A percentile compares a stretch with the other conserved stretches of the same genome.
Conservation (phyloP, 345 rosid genomes). For the Odontarrhena argentea region DNA sequence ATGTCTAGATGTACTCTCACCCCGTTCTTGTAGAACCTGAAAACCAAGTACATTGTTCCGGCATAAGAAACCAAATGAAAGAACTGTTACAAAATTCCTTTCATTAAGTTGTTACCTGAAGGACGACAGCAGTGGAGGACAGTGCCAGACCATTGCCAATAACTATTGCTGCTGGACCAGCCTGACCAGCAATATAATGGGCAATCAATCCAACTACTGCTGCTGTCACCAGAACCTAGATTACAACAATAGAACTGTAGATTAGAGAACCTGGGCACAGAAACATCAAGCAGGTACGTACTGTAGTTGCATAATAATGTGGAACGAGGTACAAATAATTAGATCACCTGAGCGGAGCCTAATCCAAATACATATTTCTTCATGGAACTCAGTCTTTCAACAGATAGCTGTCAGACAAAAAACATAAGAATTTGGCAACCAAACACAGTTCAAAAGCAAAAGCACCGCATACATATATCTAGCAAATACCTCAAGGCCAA, state of each 20-base stretch:
- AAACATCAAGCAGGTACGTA: conserved; percentile 15
- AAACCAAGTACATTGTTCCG: conserved; percentile 27
- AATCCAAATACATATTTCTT: conserved; percentile 98
- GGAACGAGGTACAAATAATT: conserved; percentile 33
- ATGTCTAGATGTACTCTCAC: conserved; percentile 99
- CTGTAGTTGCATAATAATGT: conserved; percentile 2
- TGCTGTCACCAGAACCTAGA: conserved; percentile 94
- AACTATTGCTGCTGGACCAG: conserved; percentile 95
- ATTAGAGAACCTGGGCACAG: conserved; percentile 23
- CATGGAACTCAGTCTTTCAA: conserved; percentile 99
- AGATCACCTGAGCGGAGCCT: conserved; percentile 89
- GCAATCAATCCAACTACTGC: conserved; percentile 77
- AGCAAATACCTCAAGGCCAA: conserved; percentile 87
- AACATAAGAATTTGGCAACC: conserved; percentile 34
- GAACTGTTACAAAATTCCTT: not conserved
- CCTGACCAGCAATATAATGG: conserved; percentile 75
- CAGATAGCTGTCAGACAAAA: conserved; percentile 79
- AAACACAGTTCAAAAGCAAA: conserved; percentile 33
- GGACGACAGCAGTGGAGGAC: conserved; percentile 97
- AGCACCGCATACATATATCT: conserved; percentile 20
- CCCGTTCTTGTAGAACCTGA: conserved; percentile 98
- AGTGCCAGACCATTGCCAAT: conserved; percentile 97
- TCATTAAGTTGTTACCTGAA: conserved; percentile 59
- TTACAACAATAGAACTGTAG: conserved; percentile 33
- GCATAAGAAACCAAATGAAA: conserved; percentile 18